Evolutionary conservation across 306 rosid species (phyloP), one percentile per base, ranked within the genome.

Genomic region (Psophocarpus tetragonolobus): DNA sequence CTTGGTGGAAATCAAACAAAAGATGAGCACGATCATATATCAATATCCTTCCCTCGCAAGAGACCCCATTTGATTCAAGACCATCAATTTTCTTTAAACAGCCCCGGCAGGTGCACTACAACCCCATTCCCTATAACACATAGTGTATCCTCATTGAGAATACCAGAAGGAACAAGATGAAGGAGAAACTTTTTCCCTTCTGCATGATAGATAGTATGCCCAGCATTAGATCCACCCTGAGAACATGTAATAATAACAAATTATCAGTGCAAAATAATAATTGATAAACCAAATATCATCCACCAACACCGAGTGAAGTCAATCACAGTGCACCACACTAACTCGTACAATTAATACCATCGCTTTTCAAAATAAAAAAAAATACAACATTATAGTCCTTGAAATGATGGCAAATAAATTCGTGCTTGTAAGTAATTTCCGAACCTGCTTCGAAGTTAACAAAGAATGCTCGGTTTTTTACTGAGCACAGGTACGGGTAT

Each of bases 171-270:
- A 79, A 95, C 91, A 50, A 92, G 96, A 83, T 92, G 99, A 84
- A 95, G 99, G 0, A 97, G 96, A 61, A 95, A 95, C 85, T 92
- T 95, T 80, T 92, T 92, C 68, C 99, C 99, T 87, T 95, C 99
- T 1, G 91, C 79, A 78, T 95, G 92, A 81, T 95, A 95, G 71
- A 95, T 95, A 45, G 99, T 95, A 77, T 95, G 97, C 27, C 97
- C 99, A 41, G 97, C 99, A 85, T 95, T 95, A 63, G 97, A 96
- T 68, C 99, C 97, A 71, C 99, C 99, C 97, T 95, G 71, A 54
- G 18, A 68, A 26, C 13, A 65, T 18, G 10, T 6, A 21, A 38
- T 10, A 29, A 73, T 44, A 8, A 27, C 50, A 81, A 64, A 41
- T 38, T 33, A 48, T 67, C 33, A 83, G 68, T 21, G 35, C 56